Conservation (phyloP, 768 basidiomycete species). For the Leccinum imitatum region DNA sequence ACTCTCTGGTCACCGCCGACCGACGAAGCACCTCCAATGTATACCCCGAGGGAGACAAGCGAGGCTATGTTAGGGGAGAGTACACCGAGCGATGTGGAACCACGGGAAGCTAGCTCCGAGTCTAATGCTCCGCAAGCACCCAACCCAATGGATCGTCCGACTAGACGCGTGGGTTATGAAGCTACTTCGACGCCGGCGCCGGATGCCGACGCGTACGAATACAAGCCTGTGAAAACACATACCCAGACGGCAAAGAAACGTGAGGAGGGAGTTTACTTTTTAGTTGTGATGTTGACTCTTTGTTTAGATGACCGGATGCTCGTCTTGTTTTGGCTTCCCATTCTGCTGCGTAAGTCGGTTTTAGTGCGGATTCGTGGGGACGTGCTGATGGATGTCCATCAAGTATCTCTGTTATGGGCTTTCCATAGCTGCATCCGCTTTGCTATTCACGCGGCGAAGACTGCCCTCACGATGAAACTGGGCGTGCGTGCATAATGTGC, state of each 20-base stretch:
- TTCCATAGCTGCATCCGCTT: constrained; percentile 55
- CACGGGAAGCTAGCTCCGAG: constrained; percentile 7
- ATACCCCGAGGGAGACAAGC: constrained; percentile 59
- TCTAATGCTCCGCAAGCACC: constrained; percentile 25
- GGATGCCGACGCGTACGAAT: constrained; percentile 68
- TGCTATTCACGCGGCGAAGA: constrained; percentile 48
- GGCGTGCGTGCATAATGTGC: constrained; percentile 35
- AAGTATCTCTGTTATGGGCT: constrained; percentile 65
- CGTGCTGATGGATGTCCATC: constrained; percentile 8
- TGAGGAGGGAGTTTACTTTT: constrained; percentile 30
- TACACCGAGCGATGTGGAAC: constrained; percentile 2
- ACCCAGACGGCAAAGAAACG: constrained; percentile 61
- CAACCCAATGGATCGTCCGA: constrained; percentile 32
- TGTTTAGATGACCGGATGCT: constrained; percentile 79
- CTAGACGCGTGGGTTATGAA: constrained; percentile 47
- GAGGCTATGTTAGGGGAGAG: constrained; percentile 7
- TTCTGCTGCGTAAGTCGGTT: constrained; percentile 66
- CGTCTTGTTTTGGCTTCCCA: constrained; percentile 82
- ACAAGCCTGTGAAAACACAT: constrained; percentile 50
- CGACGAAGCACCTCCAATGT: constrained; percentile 68
- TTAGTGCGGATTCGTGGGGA: not conserved
- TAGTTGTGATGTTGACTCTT: constrained; percentile 2
- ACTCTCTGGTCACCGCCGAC: constrained; percentile 41
- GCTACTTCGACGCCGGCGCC: constrained; percentile 54
- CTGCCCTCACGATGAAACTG: constrained; percentile 45